Evolutionary conservation across 78 protist genomes (phyloP), one percentile per base, ranked within the genome.

Genomic region (Dictyostelium capitatum): DNA sequence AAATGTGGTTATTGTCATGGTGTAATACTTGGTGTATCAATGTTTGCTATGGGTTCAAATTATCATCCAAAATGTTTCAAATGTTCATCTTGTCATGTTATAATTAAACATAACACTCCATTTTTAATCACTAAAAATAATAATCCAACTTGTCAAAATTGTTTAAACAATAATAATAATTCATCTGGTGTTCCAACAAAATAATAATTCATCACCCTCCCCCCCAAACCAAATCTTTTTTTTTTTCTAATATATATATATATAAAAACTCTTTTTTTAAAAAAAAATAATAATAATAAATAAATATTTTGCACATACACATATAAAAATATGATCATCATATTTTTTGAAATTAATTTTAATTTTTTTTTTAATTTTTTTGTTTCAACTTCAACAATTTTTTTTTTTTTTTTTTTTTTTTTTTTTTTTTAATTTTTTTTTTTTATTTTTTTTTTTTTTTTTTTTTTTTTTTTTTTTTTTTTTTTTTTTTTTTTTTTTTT

Each of bases 11-110:
- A n/a, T 7, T 83, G 91, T 56, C 20, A 28, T 10, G 65, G 59
- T 4, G 82, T 79, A 11, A 72, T 83, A 1, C 23, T 83, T 14
- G 81, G 91, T 23, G 74, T 69, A 20, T 46, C 82, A 37, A 56
- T 83, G 50, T 83, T 72, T 73, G 80, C 75, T 14, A 17, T 37
- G 9, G 74, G 74, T 20, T 28, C n/a, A 37, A 51, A 53, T 25
- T 83, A 56, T 23, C 91, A 83, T 43, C 80, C 91, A 23, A 74
- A 83, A 15, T 83, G 91, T 23, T 83, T 83, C 57, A 83, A 65
- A 37, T 74, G 81, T 5, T 23, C 59, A 48, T 5, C 43, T 25
- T 74, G 81, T 74, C 43, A 43, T 32, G 25, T 48, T 25, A 30
- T 41, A 14, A 74, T 74, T 25, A 53, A 53, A 30, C 54, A 78